Evolutionary conservation across 1,284 basidiomycete genomes (phyloP), one percentile per base, ranked within the genome.

Genomic region (Puccinia coronata): DNA sequence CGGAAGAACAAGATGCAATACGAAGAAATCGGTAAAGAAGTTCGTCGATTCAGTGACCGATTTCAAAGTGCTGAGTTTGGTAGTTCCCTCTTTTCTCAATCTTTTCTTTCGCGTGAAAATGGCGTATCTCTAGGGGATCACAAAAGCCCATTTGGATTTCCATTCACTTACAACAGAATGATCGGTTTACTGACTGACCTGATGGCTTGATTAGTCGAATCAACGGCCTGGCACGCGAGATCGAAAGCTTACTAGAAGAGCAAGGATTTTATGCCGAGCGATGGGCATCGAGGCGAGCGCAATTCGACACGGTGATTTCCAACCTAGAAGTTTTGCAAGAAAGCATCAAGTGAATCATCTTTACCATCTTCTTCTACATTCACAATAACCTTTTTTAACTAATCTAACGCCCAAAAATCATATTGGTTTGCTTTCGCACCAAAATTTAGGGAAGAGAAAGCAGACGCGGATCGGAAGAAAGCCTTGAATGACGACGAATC

Each of bases 381-480:
- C 34, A 67, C 43, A 71, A 1, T 4, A 18, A 1, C 69, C 8
- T 71, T n/a, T n/a, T n/a, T n/a, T n/a, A n/a, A n/a, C n/a, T n/a
- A n/a, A n/a, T n/a, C n/a, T n/a, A n/a, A n/a, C n/a, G n/a, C n/a
- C n/a, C n/a, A n/a, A n/a, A n/a, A n/a, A n/a, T n/a, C n/a, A n/a
- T n/a, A n/a, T n/a, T n/a, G n/a, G n/a, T 47, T 6, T 20, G 41
- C 31, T 71, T 23, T 43, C 20, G 20, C 51, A 6, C 14, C 55
- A 2, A 57, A 59, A 59, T 59, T 59, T 71, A 79, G 76, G 25
- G 76, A 79, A 39, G 76, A 79, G 51, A 79, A 79, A 71, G 76
- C 76, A 6, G 76, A 79, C 55, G 76, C 76, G 41, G 76, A 79
- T 71, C 76, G 76, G n/a, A 79, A 79, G 53, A 79, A 79, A 39